These are phyloP conservation scores for Fusarium sp. DNA, from an alignment of 2,329 filamentous ascomycete genomes.

Conservation along the genomic window DNA sequence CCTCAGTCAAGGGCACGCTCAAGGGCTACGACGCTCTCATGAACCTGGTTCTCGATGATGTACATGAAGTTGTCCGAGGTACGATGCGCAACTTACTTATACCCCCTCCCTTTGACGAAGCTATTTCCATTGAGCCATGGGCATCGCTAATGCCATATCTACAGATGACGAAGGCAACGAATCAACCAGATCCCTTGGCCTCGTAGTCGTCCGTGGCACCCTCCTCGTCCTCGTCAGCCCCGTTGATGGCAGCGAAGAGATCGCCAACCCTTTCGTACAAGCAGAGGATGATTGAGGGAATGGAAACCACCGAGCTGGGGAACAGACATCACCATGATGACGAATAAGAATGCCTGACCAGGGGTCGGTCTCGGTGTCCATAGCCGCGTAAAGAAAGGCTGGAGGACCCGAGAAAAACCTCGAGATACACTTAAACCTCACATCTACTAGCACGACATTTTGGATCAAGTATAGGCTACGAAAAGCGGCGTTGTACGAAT, in stretches of 20 bases:
- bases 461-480: constrained; percentile 16
- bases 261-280: constrained; percentile 90
- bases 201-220: constrained; percentile 91
- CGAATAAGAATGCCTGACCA: constrained; percentile 3
- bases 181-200: constrained; percentile 80
- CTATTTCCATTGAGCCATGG: neutral
- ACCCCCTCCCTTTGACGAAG: neutral
- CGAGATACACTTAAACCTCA: neutral
- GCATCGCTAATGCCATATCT: constrained; percentile 11
- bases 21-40: constrained; percentile 98
- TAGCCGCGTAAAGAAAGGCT: constrained; percentile 5
- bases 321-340: constrained; percentile 17
- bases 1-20: constrained; percentile 81
- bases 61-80: constrained; percentile 91
- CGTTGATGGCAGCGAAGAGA: constrained; percentile 93
- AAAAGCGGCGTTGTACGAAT: constrained; percentile 1
- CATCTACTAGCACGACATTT: constrained; percentile 20
- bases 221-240: constrained; percentile 93
- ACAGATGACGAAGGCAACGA: constrained; percentile 94
- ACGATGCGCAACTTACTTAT: constrained; percentile 43
- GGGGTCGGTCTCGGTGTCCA: constrained; percentile 5
- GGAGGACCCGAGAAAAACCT: constrained; percentile 8
- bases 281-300: constrained; percentile 69
- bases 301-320: constrained; percentile 8
- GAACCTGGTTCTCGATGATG: constrained; percentile 96